Evolutionary conservation across 345 rosid species (phyloP).

Genomic region (Acer campestre): DNA sequence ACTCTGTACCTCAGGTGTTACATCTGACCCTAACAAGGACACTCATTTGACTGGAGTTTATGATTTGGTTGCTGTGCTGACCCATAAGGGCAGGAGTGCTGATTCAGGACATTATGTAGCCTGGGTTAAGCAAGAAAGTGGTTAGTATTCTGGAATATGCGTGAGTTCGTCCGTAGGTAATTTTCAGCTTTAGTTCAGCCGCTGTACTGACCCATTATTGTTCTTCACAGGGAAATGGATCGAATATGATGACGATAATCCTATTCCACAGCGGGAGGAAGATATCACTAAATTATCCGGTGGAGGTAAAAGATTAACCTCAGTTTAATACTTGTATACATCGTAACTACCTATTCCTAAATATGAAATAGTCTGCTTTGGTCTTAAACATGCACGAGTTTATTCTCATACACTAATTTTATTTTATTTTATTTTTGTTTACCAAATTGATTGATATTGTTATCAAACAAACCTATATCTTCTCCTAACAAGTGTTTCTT

Average conservation of each 20-base stretch:
- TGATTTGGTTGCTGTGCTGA: conserved; percentile 86
- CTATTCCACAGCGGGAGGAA: conserved; percentile 82
- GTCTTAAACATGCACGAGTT: neutral
- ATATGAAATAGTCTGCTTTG: neutral
- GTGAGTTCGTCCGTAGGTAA: neutral
- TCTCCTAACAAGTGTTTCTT: neutral
- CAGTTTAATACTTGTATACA: neutral
- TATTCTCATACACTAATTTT: neutral
- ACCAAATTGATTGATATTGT: neutral
- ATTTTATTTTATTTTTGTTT: too few relatives aligned
- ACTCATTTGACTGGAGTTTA: conserved; percentile 77
- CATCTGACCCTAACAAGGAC: conserved; percentile 55
- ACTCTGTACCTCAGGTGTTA: conserved; percentile 36
- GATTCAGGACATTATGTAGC: conserved; percentile 97
- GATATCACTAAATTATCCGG: conserved; percentile 91
- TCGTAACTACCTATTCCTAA: neutral
- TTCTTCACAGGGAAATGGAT: conserved; percentile 81
- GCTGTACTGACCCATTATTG: neutral
- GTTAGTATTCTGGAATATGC: conserved; percentile 39
- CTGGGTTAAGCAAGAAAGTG: conserved; percentile 97
- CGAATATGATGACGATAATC: conserved; percentile 78
- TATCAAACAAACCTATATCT: neutral
- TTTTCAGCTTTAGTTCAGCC: neutral
- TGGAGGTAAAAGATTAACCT: conserved; percentile 62
- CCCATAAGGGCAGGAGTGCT: conserved; percentile 98